These are phyloP conservation scores for Orbilia ellipsospora DNA, from an alignment of 2,329 filamentous ascomycete species.

Conservation along the genomic window DNA sequence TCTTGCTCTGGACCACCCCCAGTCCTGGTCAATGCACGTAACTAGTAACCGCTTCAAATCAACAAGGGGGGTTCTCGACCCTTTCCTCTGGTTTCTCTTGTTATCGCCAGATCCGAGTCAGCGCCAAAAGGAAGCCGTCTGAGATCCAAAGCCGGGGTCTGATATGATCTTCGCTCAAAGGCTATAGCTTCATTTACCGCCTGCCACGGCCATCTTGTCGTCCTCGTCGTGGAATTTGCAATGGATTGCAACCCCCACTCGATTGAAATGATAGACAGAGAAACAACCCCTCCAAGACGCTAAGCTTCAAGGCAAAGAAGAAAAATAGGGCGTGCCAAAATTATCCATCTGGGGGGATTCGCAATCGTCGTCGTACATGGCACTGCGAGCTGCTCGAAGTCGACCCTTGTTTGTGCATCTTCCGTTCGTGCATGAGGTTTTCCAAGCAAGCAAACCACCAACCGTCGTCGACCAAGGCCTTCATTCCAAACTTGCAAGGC, in stretches of 20 bases:
- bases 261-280: background rate
- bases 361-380: background rate
- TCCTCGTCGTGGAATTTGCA: too few relatives aligned
- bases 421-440: slow-evolving; percentile 44
- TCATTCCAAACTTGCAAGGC: slow-evolving; percentile 15
- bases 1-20: slow-evolving; percentile 17
- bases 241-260: slow-evolving; percentile 3
- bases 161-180: background rate
- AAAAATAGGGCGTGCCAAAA: background rate
- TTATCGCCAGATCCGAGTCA: slow-evolving; percentile 19
- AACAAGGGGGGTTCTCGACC: slow-evolving; percentile 3
- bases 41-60: slow-evolving; percentile 10
- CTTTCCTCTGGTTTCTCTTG: background rate
- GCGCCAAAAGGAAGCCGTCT: background rate
- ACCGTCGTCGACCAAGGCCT: slow-evolving; percentile 16
- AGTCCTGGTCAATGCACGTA: slow-evolving; percentile 11
- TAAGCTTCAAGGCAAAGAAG: too few relatives aligned
- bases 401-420: slow-evolving; percentile 21
- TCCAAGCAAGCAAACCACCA: slow-evolving; percentile 15
- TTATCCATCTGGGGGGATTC: slow-evolving; percentile 1
- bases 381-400: too few relatives aligned
- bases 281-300: too few relatives aligned
- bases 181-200: background rate
- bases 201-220: background rate
- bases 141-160: slow-evolving; percentile 1